Conservation (phyloP, 371 early-diverging fungal genomes). For the Mortierella sp. region DNA sequence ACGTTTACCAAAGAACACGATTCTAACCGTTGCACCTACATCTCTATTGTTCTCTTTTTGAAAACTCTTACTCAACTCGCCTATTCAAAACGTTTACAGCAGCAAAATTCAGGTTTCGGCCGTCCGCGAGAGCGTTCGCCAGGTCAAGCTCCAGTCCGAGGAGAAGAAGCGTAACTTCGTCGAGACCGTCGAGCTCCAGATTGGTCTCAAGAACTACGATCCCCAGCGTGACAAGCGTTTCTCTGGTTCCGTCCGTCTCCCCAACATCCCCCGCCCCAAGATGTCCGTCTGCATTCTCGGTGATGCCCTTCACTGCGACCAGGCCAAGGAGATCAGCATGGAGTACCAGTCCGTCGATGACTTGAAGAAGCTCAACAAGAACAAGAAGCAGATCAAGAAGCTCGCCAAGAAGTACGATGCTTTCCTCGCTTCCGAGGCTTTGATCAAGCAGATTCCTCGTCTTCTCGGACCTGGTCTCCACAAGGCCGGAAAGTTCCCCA, state of each 20-base stretch:
- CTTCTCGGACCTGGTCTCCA: slow-evolving; percentile 97
- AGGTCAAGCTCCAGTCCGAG: slow-evolving; percentile 77
- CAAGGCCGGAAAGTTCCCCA: slow-evolving; percentile 98
- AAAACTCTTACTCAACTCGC: neutral
- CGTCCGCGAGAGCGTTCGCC: slow-evolving; percentile 85
- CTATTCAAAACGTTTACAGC: slow-evolving; percentile 52
- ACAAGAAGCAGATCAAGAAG: slow-evolving; percentile 99
- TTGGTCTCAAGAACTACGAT: slow-evolving; percentile 99
- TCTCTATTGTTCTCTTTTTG: slow-evolving; percentile 5
- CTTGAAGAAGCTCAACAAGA: slow-evolving; percentile 99
- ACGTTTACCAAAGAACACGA: neutral
- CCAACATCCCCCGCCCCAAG: slow-evolving; percentile 93
- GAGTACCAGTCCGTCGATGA: slow-evolving; percentile 97
- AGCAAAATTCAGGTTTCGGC: slow-evolving; percentile 91
- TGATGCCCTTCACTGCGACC: slow-evolving; percentile 96
- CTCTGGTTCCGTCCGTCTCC: slow-evolving; percentile 95
- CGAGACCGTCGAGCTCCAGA: slow-evolving; percentile 98
- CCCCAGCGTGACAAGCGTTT: slow-evolving; percentile 99
- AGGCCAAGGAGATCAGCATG: slow-evolving; percentile 93
- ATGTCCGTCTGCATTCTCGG: slow-evolving; percentile 96
- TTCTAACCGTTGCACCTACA: slow-evolving; percentile 18
- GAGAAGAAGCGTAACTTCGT: slow-evolving; percentile 94
- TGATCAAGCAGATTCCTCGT: slow-evolving; percentile 99
- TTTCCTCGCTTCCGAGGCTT: slow-evolving; percentile 97
- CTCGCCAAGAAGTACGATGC: slow-evolving; percentile 95